Conservation (phyloP, 768 basidiomycete species). For the Xerocomellus dryophilus region DNA sequence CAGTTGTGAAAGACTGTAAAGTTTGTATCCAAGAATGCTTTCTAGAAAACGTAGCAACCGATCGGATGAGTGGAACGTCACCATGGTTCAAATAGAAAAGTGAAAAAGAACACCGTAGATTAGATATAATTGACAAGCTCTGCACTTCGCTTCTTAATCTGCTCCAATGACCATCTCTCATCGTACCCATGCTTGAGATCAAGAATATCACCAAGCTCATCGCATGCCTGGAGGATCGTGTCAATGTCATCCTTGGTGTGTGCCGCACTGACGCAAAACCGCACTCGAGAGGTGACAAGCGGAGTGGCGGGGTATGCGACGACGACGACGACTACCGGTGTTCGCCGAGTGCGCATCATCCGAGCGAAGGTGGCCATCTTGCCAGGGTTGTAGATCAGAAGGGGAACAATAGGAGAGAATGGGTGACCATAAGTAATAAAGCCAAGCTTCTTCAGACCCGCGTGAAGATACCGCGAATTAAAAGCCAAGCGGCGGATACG, state of each 20-base stretch:
- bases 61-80: slow-evolving; percentile 1
- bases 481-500: slow-evolving; percentile 89
- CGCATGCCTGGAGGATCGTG: slow-evolving; percentile 75
- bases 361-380: slow-evolving; percentile 92
- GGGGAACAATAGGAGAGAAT: slow-evolving; percentile 89
- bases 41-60: too few species aligned
- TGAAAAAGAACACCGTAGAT: not conserved
- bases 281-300: slow-evolving; percentile 79
- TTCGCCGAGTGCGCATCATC: slow-evolving; percentile 74
- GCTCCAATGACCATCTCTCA: slow-evolving; percentile 78
- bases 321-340: slow-evolving; percentile 84
- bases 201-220: slow-evolving; percentile 86
- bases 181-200: slow-evolving; percentile 80
- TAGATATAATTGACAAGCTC: slow-evolving; percentile 58
- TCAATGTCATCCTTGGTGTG: slow-evolving; percentile 99
- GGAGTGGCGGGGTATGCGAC: slow-evolving; percentile 91
- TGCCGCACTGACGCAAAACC: slow-evolving; percentile 91
- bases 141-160: slow-evolving; percentile 65
- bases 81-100: not conserved
- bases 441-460: slow-evolving; percentile 82
- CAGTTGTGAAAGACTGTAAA: slow-evolving; percentile 13
- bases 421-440: slow-evolving; percentile 95
- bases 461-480: slow-evolving; percentile 90
- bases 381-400: slow-evolving; percentile 88
- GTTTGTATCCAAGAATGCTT: slow-evolving; percentile 27